phyloP scores from a whole-genome alignment of 225 moss, liverwort and hornwort species.

The Rhytidiadelphus loreus region DNA sequence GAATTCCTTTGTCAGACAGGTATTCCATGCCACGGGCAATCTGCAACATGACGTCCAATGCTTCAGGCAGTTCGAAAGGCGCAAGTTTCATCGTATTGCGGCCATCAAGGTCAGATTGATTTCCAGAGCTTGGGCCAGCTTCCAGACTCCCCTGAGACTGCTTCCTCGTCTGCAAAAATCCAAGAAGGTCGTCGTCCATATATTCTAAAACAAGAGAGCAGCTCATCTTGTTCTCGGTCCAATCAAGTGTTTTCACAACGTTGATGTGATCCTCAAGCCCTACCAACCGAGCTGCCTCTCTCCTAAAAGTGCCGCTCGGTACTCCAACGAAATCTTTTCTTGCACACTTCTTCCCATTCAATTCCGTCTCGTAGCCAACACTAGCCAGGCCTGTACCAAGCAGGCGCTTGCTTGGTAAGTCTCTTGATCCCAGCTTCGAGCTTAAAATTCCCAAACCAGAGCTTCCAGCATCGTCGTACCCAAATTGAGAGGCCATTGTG shows the following conservation, averaged over 20 bases:
- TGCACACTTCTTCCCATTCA: not conserved
- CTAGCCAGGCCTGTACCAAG: slow-evolving; percentile 12
- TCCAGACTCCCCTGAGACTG: not conserved
- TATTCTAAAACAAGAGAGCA: not conserved
- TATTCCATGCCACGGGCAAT: slow-evolving; percentile 10
- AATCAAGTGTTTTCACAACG: not conserved
- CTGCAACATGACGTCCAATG: not conserved
- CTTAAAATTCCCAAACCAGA: not conserved
- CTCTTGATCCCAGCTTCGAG: not conserved
- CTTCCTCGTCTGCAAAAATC: not conserved
- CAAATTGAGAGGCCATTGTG: not conserved
- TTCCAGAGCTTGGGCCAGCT: not conserved
- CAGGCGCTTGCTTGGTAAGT: not conserved
- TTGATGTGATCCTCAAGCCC: not conserved
- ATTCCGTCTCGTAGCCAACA: not conserved
- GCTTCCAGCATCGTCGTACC: not conserved
- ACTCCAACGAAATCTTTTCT: slow-evolving; percentile 1
- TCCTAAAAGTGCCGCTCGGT: not conserved
- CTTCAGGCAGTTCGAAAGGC: not conserved
- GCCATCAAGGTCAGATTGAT: not conserved
- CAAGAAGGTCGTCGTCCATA: not conserved
- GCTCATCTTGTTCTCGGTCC: not conserved
- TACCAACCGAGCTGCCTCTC: not conserved
- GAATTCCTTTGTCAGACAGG: not conserved
- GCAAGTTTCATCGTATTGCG: not conserved